A percentile compares a stretch with the other conserved stretches of the same genome.
These are phyloP conservation scores for Vaccinium vitisidaea DNA, from an alignment of 148 eudicot species.

Conservation along the genomic window DNA sequence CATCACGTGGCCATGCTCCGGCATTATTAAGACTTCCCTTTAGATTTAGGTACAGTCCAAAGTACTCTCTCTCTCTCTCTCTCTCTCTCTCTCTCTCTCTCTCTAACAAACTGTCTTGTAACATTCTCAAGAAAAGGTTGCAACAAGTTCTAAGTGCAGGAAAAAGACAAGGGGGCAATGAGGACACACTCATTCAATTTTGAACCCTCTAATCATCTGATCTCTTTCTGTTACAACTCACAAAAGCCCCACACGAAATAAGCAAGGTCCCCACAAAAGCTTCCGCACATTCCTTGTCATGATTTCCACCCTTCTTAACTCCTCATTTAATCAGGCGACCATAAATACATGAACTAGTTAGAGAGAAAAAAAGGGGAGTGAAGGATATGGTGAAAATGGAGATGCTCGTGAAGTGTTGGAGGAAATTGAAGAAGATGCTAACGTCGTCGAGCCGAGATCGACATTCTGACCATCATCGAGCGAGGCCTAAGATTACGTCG, in stretches of 20 bases:
- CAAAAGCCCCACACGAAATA: neutral
- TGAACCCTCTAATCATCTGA: neutral
- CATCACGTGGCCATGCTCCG: no score
- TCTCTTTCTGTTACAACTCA: neutral
- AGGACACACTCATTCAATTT: neutral
- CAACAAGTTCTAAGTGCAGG: slow-evolving; percentile 4
- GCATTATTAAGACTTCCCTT: no score
- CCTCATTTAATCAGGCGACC: neutral
- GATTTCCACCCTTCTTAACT: neutral
- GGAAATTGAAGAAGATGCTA: slow-evolving; percentile 23
- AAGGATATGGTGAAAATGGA: neutral
- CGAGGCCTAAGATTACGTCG: neutral
- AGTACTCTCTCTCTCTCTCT: neutral
- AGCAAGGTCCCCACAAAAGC: neutral
- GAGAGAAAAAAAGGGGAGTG: neutral
- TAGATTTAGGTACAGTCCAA: no score
- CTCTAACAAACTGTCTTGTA: neutral
- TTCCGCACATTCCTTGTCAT: slow-evolving; percentile 1
- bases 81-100: neutral
- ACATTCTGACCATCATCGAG: slow-evolving; percentile 7
- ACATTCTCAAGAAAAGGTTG: neutral
- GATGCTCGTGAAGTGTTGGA: slow-evolving; percentile 19
- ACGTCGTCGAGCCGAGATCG: neutral
- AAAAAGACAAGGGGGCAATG: slow-evolving; percentile 3
- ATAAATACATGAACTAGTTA: neutral